Conservation (phyloP, 225 moss, liverwort and hornwort species). For the Rhytidiadelphus loreus region DNA sequence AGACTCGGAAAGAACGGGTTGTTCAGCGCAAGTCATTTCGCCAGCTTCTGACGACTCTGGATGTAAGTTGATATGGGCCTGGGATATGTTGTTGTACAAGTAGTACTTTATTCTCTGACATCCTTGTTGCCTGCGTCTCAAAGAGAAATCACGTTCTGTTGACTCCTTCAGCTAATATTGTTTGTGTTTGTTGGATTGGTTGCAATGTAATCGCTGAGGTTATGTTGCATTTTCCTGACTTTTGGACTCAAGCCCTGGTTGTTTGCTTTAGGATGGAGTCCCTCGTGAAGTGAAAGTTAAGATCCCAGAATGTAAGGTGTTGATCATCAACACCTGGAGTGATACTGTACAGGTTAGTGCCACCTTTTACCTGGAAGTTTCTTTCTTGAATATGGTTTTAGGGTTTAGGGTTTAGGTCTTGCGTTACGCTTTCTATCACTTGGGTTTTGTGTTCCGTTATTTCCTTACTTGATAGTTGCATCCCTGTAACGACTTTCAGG, state of each 20-base stretch:
- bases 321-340: slow-evolving; percentile 32
- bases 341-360: slow-evolving; percentile 19
- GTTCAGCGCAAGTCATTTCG: slow-evolving; percentile 28
- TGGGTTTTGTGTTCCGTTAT: neutral
- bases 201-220: neutral
- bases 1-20: slow-evolving; percentile 19
- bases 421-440: neutral
- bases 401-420: neutral
- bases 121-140: neutral
- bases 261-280: slow-evolving; percentile 27
- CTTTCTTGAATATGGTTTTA: neutral
- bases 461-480: neutral
- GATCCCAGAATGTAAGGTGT: slow-evolving; percentile 22
- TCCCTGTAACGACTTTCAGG: neutral
- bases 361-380: neutral
- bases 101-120: neutral
- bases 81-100: neutral
- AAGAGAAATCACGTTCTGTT: neutral
- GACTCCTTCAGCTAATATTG: neutral
- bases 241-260: neutral
- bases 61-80: slow-evolving; percentile 10
- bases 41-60: slow-evolving; percentile 31
- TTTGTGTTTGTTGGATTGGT: neutral
- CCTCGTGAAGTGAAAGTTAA: slow-evolving; percentile 37
- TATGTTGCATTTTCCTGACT: neutral